Evolutionary conservation across 176 grass and related monocot species (phyloP), one percentile per base, ranked within the genome.

Genomic region (Zoysia japonica): DNA sequence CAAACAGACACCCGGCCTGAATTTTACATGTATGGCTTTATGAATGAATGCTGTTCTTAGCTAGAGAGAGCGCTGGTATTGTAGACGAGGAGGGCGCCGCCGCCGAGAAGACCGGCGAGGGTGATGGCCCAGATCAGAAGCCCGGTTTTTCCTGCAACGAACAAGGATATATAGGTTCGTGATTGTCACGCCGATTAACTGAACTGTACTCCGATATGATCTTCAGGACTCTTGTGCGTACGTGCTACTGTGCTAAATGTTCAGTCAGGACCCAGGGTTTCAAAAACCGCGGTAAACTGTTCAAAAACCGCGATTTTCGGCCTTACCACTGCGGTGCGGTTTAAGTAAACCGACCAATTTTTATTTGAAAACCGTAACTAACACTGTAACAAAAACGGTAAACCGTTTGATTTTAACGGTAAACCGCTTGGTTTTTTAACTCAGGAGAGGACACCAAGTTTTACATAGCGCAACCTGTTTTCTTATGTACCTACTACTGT

Each of bases 41-140:
- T 48, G 20, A 6, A 69, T 82, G 55, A 4, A 49, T 53, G 0
- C 66, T 62, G 0, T 75, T 65, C 83, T 91, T 90, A 98, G 90
- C 86, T 75, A 78, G 75, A 28, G 48, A 98, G 80, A 61, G 96
- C 96, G 82, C 96, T 98, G 83, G 96, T 98, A 86, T 76, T 98
- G 88, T 93, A 98, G 54, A 98, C 96, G 56, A 98, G 92, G 55
- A 98, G 88, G 79, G 88, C 96, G 38, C 96, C 96, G 66, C 92
- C 92, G 19, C 50, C 85, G 59, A 98, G 93, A 7, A 98, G 48
- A 67, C 92, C 92, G 5, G 90, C 90, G 44, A 98, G 89, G 50
- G 96, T 95, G 47, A 93, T 17, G 37, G 96, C 96, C 96, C 96
- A 98, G 78, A 98, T 98, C 79, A 98, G 87, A 43, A 98, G 86